Percentiles rank a stretch among this genome's conserved stretches.
phyloP scores from a whole-genome alignment of 1,284 basidiomycete genomes.

The Chondrostereum purpureum region DNA sequence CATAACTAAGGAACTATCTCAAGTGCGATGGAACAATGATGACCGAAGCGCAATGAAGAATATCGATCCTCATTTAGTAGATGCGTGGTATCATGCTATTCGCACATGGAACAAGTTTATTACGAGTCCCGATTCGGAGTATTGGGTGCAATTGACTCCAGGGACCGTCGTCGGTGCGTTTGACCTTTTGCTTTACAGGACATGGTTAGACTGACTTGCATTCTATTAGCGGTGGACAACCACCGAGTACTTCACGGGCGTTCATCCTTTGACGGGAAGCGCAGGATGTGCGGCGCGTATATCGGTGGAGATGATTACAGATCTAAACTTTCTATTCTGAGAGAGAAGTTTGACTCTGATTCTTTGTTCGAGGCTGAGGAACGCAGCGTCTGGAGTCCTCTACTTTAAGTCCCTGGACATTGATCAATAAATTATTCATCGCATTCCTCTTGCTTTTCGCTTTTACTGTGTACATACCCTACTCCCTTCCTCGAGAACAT shows the following conservation, averaged over 20 bases:
- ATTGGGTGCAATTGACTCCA: slow-evolving; percentile 83
- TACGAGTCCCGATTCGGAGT: slow-evolving; percentile 78
- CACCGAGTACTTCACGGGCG: slow-evolving; percentile 93
- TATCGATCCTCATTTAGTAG: slow-evolving; percentile 53
- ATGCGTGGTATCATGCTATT: slow-evolving; percentile 83
- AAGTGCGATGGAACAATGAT: slow-evolving; percentile 94
- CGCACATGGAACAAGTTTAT: slow-evolving; percentile 73
- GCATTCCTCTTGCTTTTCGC: too few species aligned
- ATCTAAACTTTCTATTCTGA: slow-evolving; percentile 68
- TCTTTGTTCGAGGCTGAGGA: slow-evolving; percentile 32
- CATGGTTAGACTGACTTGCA: not conserved
- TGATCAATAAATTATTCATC: too few species aligned
- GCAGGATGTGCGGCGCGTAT: slow-evolving; percentile 95
- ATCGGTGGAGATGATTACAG: slow-evolving; percentile 86
- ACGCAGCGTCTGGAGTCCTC: slow-evolving; percentile 24
- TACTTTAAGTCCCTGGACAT: slow-evolving; percentile 47
- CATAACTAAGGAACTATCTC: slow-evolving; percentile 55
- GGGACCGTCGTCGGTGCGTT: slow-evolving; percentile 80
- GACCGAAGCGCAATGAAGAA: slow-evolving; percentile 78
- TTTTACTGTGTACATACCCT: too few species aligned
- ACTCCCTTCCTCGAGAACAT: too few species aligned
- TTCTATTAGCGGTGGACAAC: slow-evolving; percentile 76
- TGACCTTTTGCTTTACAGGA: slow-evolving; percentile 1
- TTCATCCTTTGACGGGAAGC: slow-evolving; percentile 80
- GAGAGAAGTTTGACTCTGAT: slow-evolving; percentile 43